Evolutionary conservation across 2,329 filamentous ascomycete species (phyloP).

Genomic region (Aspergillus sclerotialis): DNA sequence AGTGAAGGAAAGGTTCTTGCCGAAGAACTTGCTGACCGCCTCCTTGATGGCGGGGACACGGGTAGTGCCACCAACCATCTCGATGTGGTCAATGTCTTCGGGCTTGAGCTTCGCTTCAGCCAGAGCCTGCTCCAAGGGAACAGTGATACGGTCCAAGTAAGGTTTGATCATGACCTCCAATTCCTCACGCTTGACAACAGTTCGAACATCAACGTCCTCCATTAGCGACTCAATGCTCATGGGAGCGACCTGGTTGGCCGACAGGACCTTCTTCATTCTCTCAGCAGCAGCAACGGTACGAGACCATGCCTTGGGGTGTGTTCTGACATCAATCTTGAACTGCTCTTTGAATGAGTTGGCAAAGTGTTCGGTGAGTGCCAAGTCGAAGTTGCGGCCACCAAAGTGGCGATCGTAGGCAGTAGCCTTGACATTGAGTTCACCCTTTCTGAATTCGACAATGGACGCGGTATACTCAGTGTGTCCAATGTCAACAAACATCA

Average conservation of each 20-base stretch:
- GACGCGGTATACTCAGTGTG: constrained; percentile 94
- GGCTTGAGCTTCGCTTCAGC: constrained; percentile 84
- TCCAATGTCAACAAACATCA: constrained; percentile 89
- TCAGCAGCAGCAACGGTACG: constrained; percentile 84
- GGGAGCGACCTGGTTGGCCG: constrained; percentile 85
- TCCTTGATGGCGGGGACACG: constrained; percentile 92
- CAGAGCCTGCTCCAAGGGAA: constrained; percentile 81
- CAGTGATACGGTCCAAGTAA: constrained; percentile 64
- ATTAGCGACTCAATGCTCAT: constrained; percentile 97
- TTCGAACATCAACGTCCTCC: constrained; percentile 89
- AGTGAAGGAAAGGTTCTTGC: constrained; percentile 88
- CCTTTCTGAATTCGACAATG: constrained; percentile 94
- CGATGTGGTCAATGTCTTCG: constrained; percentile 88
- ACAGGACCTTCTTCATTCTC: constrained; percentile 97
- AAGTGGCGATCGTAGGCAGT: constrained; percentile 94
- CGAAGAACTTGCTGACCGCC: constrained; percentile 81
- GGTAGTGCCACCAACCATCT: constrained; percentile 90
- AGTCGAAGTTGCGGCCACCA: constrained; percentile 94
- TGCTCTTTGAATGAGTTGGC: constrained; percentile 94
- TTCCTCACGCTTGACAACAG: constrained; percentile 88
- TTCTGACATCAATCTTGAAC: constrained; percentile 92
- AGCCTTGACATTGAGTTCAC: constrained; percentile 87
- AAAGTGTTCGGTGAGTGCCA: constrained; percentile 89
- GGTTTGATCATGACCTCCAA: constrained; percentile 86
- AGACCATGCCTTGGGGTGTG: constrained; percentile 80